These are phyloP conservation scores for Salix caprea DNA, from an alignment of 345 rosid genomes.

Conservation along the genomic window DNA sequence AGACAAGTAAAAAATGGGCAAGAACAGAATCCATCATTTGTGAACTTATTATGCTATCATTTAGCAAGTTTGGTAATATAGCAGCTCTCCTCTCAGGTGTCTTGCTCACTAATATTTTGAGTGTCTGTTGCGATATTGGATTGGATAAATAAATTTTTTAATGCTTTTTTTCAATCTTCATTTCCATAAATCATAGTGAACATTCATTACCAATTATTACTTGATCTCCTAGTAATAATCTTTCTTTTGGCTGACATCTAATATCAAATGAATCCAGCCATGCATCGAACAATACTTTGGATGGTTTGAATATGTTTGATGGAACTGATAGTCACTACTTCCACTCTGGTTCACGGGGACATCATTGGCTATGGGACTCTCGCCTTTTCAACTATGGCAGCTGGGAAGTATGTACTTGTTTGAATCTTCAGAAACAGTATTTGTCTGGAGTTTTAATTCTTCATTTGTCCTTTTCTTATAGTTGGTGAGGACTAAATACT, in stretches of 20 bases:
- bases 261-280: constrained; percentile 49
- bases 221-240: background rate
- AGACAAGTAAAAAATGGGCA: too few species aligned
- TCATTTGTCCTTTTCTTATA: constrained; percentile 11
- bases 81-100: background rate
- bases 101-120: background rate
- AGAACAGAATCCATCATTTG: background rate
- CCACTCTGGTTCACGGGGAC: constrained; percentile 79
- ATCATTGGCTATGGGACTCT: constrained; percentile 99
- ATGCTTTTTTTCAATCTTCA: background rate
- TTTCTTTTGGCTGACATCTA: constrained; percentile 10
- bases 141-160: background rate
- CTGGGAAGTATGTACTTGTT: constrained; percentile 75
- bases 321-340: constrained; percentile 91
- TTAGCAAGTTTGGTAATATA: background rate
- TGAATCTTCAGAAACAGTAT: constrained; percentile 2
- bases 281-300: constrained; percentile 84
- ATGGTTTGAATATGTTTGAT: constrained; percentile 95
- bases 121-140: background rate
- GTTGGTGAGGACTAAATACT: constrained; percentile 7
- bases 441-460: background rate
- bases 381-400: constrained; percentile 95
- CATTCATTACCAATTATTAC: background rate
- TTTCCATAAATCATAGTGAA: background rate
- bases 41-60: background rate